Evolutionary conservation across 1,284 basidiomycete species (phyloP), one percentile per base, ranked within the genome.

Genomic region (Heimioporus retisporus): DNA sequence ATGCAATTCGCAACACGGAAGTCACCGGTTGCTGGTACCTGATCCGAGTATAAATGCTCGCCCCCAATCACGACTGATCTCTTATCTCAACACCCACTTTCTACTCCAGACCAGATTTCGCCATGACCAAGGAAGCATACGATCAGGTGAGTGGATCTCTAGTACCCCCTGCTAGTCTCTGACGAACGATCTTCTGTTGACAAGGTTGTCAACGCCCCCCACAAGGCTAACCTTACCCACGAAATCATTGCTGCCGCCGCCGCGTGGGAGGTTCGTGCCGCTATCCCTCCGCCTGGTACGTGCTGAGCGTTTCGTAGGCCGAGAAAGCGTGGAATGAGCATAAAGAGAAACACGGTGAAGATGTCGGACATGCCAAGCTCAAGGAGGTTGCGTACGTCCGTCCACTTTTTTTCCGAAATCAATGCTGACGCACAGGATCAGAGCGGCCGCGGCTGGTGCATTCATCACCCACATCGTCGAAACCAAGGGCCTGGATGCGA

Each of bases 401-500:
- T 16, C 16, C 60, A 4, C 19, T 7, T 31, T 7, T 10, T 1
- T 21, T 5, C 1, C 43, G 6, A 21, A 13, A 13, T 8, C n/a
- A 13, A 19, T 42, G 14, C 53, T 66, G 3, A 75, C 6, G 18
- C 44, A 0, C n/a, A n/a, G 2, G 6, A 31, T 59, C 23, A 77
- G 78, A 42, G 76, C 74, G 15, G 76, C 43, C 43, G 74, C 84
- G 15, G 67, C 75, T 51, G 88, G 83, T 56, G 80, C 77, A 5
- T 85, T 86, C 74, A 72, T 89, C 63, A 82, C 84, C 65, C 80
- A 74, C 50, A 68, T 83, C 1, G 69, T 84, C 7, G 87, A 89
- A 74, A 86, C 85, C 68, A 86, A 85, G 71, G 87, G 88, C 11
- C 83, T 87, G 68, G 82, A 84, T 70, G 74, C 73, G 16, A 4